A percentile compares a stretch with the other conserved stretches of the same genome.
Conservation (phyloP, 202 grass and related monocot species). For the Eragrostis tef region DNA sequence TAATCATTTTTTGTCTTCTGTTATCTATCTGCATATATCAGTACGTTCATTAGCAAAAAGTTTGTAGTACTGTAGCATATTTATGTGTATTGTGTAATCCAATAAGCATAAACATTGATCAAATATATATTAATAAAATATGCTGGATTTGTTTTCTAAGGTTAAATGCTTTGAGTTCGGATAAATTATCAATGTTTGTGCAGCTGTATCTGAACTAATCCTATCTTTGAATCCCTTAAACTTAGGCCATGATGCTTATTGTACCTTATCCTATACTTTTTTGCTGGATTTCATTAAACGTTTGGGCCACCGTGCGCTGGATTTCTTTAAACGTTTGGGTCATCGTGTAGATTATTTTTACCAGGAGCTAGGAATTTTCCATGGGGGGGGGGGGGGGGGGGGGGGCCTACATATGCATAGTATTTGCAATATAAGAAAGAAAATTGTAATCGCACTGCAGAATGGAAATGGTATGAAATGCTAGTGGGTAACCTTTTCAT, state of each 20-base stretch:
- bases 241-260: neutral
- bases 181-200: conserved; percentile 7
- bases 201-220: neutral
- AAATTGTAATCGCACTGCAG: no score
- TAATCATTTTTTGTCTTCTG: conserved; percentile 36
- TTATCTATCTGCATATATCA: conserved; percentile 26
- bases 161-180: neutral
- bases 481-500: no score
- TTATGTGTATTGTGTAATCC: neutral
- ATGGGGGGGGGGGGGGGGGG: no score
- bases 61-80: neutral
- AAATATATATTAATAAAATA: conserved; percentile 5
- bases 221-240: neutral
- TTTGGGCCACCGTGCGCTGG: no score
- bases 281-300: neutral
- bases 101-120: conserved; percentile 21
- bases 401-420: no score
- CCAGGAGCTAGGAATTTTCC: no score
- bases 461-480: no score
- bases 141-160: neutral
- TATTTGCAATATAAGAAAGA: no score
- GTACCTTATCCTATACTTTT: conserved; percentile 6
- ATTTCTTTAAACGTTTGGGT: neutral
- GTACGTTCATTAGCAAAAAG: conserved; percentile 21
- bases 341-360: neutral